Evolutionary conservation across 192 early-diverging fungal species (phyloP), one percentile per base, ranked within the genome.

Genomic region (Coemansia sp.): DNA sequence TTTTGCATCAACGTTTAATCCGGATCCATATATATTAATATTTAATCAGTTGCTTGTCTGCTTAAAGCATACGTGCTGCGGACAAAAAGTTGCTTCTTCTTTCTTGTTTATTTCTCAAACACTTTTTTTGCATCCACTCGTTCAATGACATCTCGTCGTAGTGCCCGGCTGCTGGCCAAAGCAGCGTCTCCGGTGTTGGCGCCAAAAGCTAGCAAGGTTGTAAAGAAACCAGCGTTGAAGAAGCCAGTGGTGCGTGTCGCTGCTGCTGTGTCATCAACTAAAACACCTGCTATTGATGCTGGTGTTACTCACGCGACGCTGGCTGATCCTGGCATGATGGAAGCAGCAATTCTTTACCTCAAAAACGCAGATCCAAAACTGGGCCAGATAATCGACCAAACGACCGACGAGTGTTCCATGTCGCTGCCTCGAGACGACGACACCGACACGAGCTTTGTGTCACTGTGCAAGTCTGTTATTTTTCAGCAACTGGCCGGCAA

Each of bases 401-500:
- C 69, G 3, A 46, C 40, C 1, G 66, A 74, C 44, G 14, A 28
- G n/a, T 81, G 78, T 47, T 38, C 52, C 1, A 55, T 81, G 49
- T 42, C 59, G 23, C 68, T 75, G 50, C 20, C 65, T 21, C 59
- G 78, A 8, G 68, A 73, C 51, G 55, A 57, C 4, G 23, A 67
- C 11, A 53, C 56, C 17, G 57, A 78, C n/a, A 66, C 66, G 0
- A 75, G 79, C 64, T 71, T 74, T 50, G 46, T 75, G 0, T 67
- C 75, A 20, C 31, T 84, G 15, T 49, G 54, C 31, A 62, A 83
- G 51, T 71, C 87, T 3, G 87, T 91, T 40, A 75, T 91, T 37
- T 90, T 85, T 60, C 90, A 91, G 68, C 89, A 91, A 75, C 75
- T 91, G 20, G 74, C 78, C 12, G 90, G 90, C 15, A 87, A 84